phyloP scores from a whole-genome alignment of 768 basidiomycete genomes.

The Pleurotus cornucopiae region DNA sequence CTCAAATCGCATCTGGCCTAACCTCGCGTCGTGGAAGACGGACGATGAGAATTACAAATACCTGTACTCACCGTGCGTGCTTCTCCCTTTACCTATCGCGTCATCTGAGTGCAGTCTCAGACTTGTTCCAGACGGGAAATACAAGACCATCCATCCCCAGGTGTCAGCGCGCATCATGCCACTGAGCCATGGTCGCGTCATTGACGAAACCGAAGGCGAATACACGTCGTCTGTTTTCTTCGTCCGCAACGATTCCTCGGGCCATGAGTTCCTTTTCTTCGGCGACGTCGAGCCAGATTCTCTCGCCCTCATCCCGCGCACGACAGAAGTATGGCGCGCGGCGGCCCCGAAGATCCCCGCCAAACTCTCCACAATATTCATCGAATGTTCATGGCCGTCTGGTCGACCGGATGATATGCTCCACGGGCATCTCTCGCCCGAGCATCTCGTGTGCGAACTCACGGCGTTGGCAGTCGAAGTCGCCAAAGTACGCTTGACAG shows the following conservation, averaged over 20 bases:
- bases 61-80: slow-evolving; percentile 60
- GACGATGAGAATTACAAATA: slow-evolving; percentile 55
- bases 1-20: slow-evolving; percentile 80
- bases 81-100: slow-evolving; percentile 10
- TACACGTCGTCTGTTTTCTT: slow-evolving; percentile 88
- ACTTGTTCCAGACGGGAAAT: slow-evolving; percentile 47
- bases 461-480: slow-evolving; percentile 65
- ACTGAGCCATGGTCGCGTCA: slow-evolving; percentile 61
- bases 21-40: slow-evolving; percentile 72
- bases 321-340: slow-evolving; percentile 70
- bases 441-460: slow-evolving; percentile 76
- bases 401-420: slow-evolving; percentile 64
- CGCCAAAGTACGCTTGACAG: slow-evolving; percentile 30
- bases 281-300: slow-evolving; percentile 92
- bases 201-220: slow-evolving; percentile 37
- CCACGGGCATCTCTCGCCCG: slow-evolving; percentile 86
- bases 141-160: slow-evolving; percentile 46
- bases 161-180: slow-evolving; percentile 66
- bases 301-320: slow-evolving; percentile 54
- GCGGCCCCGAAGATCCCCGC: slow-evolving; percentile 77
- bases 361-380: slow-evolving; percentile 75
- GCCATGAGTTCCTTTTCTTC: slow-evolving; percentile 83
- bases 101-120: slow-evolving; percentile 25
- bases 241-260: slow-evolving; percentile 58
- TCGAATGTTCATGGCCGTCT: slow-evolving; percentile 89